These are phyloP conservation scores for Zea luxurians DNA, from an alignment of 176 grass and related monocot species.

Conservation along the genomic window DNA sequence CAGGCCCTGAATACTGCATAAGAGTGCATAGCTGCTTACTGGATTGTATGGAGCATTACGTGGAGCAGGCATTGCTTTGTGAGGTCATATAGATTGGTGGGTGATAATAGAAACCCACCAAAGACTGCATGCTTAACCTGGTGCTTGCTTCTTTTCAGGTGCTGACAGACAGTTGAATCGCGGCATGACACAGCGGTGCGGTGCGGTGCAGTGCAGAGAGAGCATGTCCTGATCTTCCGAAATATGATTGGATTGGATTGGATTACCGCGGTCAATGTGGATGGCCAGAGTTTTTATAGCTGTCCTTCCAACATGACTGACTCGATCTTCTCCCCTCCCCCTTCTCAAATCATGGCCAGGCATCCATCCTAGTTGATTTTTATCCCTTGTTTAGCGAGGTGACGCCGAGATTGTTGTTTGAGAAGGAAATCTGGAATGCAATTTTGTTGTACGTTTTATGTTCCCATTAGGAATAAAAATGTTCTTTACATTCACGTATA, in stretches of 20 bases:
- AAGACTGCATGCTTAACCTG: background rate
- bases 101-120: slow-evolving; percentile 16
- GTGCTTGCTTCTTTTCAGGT: slow-evolving; percentile 45
- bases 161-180: slow-evolving; percentile 14
- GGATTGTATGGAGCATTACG: slow-evolving; percentile 25
- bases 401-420: background rate
- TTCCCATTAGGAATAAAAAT: no score
- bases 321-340: background rate
- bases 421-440: slow-evolving; percentile 2
- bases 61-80: slow-evolving; percentile 7
- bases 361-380: background rate
- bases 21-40: slow-evolving; percentile 44
- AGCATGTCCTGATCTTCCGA: background rate
- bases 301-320: slow-evolving; percentile 22
- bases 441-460: background rate
- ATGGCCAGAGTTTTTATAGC: slow-evolving; percentile 41
- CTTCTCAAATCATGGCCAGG: slow-evolving; percentile 4
- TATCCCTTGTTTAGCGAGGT: background rate
- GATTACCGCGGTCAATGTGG: background rate
- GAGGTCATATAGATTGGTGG: slow-evolving; percentile 21
- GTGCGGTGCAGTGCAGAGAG: background rate
- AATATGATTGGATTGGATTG: slow-evolving; percentile 2
- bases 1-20: slow-evolving; percentile 84
- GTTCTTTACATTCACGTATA: no score
- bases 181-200: slow-evolving; percentile 5